These are phyloP conservation scores for Cryphonectria carpinicola DNA, from an alignment of 2,329 filamentous ascomycete genomes.

Conservation along the genomic window DNA sequence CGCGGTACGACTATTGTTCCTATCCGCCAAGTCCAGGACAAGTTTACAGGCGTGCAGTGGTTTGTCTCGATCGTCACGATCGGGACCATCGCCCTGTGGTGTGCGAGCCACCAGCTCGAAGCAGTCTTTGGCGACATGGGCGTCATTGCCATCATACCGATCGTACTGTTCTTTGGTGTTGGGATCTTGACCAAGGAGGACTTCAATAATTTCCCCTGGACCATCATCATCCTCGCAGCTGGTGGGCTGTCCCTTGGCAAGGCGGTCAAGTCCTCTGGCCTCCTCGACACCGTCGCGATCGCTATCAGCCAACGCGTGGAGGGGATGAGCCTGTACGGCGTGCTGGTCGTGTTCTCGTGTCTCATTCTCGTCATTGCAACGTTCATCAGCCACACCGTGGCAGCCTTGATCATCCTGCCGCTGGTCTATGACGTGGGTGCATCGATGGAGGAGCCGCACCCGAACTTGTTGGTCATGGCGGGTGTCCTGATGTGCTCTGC, in stretches of 20 bases:
- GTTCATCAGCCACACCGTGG: constrained; percentile 97
- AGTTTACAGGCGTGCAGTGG: constrained; percentile 86
- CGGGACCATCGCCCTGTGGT: constrained; percentile 88
- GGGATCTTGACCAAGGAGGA: constrained; percentile 98
- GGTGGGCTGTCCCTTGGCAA: constrained; percentile 92
- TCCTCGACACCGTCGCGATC: constrained; percentile 84
- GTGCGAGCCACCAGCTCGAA: constrained; percentile 86
- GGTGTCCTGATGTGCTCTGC: constrained; percentile 95
- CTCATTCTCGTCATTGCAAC: constrained; percentile 93
- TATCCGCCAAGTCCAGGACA: constrained; percentile 86
- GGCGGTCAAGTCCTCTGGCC: constrained; percentile 88
- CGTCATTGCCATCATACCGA: constrained; percentile 93
- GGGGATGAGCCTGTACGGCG: constrained; percentile 80
- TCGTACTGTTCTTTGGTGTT: constrained; percentile 94
- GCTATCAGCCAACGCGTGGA: constrained; percentile 75
- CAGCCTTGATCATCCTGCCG: constrained; percentile 90
- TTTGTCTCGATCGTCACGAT: constrained; percentile 88
- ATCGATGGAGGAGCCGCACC: constrained; percentile 85
- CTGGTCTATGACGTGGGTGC: constrained; percentile 85
- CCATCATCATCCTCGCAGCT: constrained; percentile 96
- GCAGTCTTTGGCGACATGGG: constrained; percentile 95
- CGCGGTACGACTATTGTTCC: constrained; percentile 87
- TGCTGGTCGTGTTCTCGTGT: constrained; percentile 81
- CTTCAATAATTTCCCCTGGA: constrained; percentile 99
- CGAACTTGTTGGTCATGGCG: constrained; percentile 94